phyloP scores from a whole-genome alignment of 768 basidiomycete species.

The Gloeophyllum trabeum region DNA sequence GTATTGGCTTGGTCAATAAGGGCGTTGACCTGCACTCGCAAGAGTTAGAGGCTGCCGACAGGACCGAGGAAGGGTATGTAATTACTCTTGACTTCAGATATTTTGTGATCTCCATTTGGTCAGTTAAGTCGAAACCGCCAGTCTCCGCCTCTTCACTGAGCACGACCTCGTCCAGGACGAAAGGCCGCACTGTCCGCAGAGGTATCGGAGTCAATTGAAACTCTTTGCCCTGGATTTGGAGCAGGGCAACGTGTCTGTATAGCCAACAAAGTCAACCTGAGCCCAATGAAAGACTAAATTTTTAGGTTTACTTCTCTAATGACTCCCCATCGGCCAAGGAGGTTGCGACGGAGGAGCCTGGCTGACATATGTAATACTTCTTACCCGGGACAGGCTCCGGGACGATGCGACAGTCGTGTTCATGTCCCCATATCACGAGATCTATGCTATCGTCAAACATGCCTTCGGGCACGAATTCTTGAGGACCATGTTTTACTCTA shows the following conservation, averaged over 20 bases:
- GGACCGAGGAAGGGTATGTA: slow-evolving; percentile 3
- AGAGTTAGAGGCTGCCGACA: background rate
- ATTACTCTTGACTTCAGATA: slow-evolving; percentile 63
- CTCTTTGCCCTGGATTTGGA: slow-evolving; percentile 81
- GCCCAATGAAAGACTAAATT: background rate
- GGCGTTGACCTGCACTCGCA: slow-evolving; percentile 53
- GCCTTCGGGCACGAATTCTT: slow-evolving; percentile 90
- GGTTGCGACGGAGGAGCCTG: slow-evolving; percentile 92
- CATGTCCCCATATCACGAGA: slow-evolving; percentile 96
- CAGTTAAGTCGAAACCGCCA: slow-evolving; percentile 62
- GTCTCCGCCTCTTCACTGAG: slow-evolving; percentile 72
- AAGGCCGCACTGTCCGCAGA: slow-evolving; percentile 87
- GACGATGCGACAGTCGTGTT: slow-evolving; percentile 90
- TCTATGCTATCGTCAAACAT: slow-evolving; percentile 95
- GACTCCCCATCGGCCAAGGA: slow-evolving; percentile 91
- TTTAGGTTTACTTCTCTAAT: slow-evolving; percentile 61
- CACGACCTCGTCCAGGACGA: slow-evolving; percentile 75
- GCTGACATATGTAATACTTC: slow-evolving; percentile 86
- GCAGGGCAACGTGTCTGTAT: slow-evolving; percentile 78
- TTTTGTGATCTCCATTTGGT: slow-evolving; percentile 76
- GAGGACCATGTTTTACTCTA: slow-evolving; percentile 91
- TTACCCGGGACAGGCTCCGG: slow-evolving; percentile 91
- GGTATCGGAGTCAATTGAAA: slow-evolving; percentile 81
- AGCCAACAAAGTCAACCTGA: background rate
- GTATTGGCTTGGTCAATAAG: slow-evolving; percentile 71